Percentiles rank a stretch among this genome's conserved stretches.
phyloP scores from a whole-genome alignment of 495 filamentous ascomycete genomes.

The Aspergillus sclerotioniger region DNA sequence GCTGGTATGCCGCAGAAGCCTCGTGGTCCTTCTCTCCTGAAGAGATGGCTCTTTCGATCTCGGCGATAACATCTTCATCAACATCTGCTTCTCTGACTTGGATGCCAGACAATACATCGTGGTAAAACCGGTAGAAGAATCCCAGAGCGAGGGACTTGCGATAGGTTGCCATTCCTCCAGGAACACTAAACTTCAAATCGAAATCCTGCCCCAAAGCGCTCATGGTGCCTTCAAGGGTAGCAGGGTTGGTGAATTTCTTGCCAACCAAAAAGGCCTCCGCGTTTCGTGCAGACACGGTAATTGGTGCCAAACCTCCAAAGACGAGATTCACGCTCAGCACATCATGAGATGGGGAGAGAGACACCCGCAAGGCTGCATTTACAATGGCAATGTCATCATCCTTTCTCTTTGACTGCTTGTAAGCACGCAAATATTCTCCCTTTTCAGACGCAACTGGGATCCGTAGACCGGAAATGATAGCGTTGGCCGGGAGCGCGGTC shows the following conservation, averaged over 20 bases:
- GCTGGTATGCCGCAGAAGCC: constrained; percentile 51
- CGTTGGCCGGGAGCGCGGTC: constrained; percentile 78
- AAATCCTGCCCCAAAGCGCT: constrained; percentile 84
- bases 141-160: constrained; percentile 83
- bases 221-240: constrained; percentile 85
- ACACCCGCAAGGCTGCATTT: constrained; percentile 74
- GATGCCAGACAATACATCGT: constrained; percentile 59
- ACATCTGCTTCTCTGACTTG: constrained; percentile 44
- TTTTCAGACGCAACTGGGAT: constrained; percentile 68
- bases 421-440: constrained; percentile 63
- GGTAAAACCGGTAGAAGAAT: constrained; percentile 89
- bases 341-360: constrained; percentile 59
- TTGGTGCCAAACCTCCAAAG: constrained; percentile 89
- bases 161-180: constrained; percentile 95
- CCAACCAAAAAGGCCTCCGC: constrained; percentile 68
- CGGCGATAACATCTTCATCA: constrained; percentile 53
- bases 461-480: constrained; percentile 81
- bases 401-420: constrained; percentile 94
- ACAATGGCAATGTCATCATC: constrained; percentile 98
- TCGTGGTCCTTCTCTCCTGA: constrained; percentile 53
- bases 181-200: constrained; percentile 78
- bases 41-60: constrained; percentile 62
- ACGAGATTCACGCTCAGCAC: constrained; percentile 73
- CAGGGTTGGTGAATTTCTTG: constrained; percentile 74
- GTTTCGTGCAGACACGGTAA: constrained; percentile 77